phyloP scores from a whole-genome alignment of 2,329 filamentous ascomycete genomes.

The Exophiala viscosa region DNA sequence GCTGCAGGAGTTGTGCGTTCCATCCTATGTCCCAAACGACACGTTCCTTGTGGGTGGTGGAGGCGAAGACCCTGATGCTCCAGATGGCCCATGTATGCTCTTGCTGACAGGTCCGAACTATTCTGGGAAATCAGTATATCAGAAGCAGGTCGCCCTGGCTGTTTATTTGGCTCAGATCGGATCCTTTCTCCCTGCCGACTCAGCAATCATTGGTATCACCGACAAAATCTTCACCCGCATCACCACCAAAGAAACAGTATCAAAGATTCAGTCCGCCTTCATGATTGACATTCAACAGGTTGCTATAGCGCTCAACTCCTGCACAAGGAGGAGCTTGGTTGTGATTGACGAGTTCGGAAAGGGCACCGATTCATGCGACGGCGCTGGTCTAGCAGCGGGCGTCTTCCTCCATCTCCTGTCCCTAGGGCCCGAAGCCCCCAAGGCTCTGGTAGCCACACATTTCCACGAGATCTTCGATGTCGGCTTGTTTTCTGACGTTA shows the following conservation, averaged over 20 bases:
- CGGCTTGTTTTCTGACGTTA: slow-evolving; percentile 47
- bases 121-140: slow-evolving; percentile 92
- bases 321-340: slow-evolving; percentile 72
- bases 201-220: slow-evolving; percentile 75
- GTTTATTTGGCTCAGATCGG: slow-evolving; percentile 91
- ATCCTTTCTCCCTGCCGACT: slow-evolving; percentile 80
- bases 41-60: slow-evolving; percentile 64
- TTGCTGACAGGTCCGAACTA: slow-evolving; percentile 91
- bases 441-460: slow-evolving; percentile 61
- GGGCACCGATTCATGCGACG: slow-evolving; percentile 58
- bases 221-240: slow-evolving; percentile 90
- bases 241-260: slow-evolving; percentile 67
- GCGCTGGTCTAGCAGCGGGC: slow-evolving; percentile 61
- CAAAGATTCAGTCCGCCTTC: slow-evolving; percentile 62
- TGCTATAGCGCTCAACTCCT: slow-evolving; percentile 68
- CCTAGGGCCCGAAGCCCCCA: slow-evolving; percentile 50
- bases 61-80: slow-evolving; percentile 18
- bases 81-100: slow-evolving; percentile 60
- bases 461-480: slow-evolving; percentile 58
- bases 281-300: slow-evolving; percentile 87
- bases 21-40: slow-evolving; percentile 79
- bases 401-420: slow-evolving; percentile 56
- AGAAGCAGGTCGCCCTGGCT: slow-evolving; percentile 88
- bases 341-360: slow-evolving; percentile 91
- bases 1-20: slow-evolving; percentile 77